phyloP scores from a whole-genome alignment of 108 stramenopile genomes.

The Aurantiochytrium sp. region DNA sequence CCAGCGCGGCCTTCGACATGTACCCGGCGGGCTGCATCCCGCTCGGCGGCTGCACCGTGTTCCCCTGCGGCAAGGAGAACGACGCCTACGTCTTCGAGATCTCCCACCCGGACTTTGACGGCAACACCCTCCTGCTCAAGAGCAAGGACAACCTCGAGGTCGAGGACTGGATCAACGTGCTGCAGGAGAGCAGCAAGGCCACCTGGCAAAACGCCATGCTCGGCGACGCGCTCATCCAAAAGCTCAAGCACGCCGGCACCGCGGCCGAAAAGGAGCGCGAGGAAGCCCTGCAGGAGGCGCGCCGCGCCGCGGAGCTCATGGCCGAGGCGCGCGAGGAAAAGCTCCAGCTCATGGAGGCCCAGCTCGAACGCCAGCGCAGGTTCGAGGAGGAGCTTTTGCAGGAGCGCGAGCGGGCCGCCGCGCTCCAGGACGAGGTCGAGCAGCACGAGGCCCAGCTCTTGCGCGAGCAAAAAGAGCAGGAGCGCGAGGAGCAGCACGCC shows the following conservation, averaged over 20 bases:
- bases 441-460: not conserved
- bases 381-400: not conserved
- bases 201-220: conserved; percentile 27
- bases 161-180: conserved; percentile 29
- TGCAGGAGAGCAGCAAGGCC: conserved; percentile 7
- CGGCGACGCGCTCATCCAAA: conserved; percentile 18
- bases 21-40: conserved; percentile 1
- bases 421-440: not conserved
- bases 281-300: conserved; percentile 7
- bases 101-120: conserved; percentile 30
- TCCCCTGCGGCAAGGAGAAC: conserved; percentile 7
- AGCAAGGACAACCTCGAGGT: conserved; percentile 13
- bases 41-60: conserved; percentile 22
- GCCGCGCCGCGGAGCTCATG: not conserved
- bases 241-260: conserved; percentile 21
- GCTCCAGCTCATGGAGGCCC: not conserved
- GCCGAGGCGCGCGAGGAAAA: conserved; percentile 19
- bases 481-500: not conserved
- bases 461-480: not conserved
- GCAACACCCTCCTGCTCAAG: not conserved
- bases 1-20: not conserved
- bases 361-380: not conserved
- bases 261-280: not conserved
- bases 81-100: not conserved
- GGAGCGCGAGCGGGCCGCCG: not conserved